A percentile compares a stretch with the other conserved stretches of the same genome.
Evolutionary conservation across 441 rosid genomes (phyloP).

Genomic region (Hura crepitans): DNA sequence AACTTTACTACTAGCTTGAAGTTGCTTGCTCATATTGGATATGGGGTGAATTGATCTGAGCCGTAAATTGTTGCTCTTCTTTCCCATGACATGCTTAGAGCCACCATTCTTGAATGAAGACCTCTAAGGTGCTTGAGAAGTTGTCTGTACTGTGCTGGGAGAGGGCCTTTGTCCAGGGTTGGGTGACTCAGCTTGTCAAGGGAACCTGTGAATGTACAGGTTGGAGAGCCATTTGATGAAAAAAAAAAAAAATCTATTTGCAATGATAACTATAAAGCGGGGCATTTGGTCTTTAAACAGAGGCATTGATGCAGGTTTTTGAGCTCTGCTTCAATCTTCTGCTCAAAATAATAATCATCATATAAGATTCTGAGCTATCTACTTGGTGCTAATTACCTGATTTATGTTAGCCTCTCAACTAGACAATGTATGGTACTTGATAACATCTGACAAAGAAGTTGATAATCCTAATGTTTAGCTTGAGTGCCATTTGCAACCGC

Average conservation of each 20-base stretch:
- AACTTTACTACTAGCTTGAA: background rate
- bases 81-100: constrained; percentile 27
- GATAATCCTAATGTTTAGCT: no score
- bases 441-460: no score
- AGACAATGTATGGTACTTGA: no score
- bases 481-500: constrained; percentile 41
- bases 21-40: constrained; percentile 31
- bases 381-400: no score
- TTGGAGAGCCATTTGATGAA: background rate
- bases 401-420: no score
- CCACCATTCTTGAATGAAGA: constrained; percentile 29
- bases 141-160: constrained; percentile 20
- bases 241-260: background rate
- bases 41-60: constrained; percentile 33
- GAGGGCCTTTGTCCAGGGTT: constrained; percentile 23
- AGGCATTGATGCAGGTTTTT: no score
- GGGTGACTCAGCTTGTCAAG: constrained; percentile 24
- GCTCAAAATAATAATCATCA: no score
- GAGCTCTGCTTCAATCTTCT: no score
- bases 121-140: constrained; percentile 25
- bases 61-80: constrained; percentile 28
- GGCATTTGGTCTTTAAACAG: no score
- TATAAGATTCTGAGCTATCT: no score
- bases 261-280: background rate
- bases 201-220: constrained; percentile 25